Base-by-base conservation (phyloP, 768 basidiomycete genomes). In the Basidioascus undulatus region DNA sequence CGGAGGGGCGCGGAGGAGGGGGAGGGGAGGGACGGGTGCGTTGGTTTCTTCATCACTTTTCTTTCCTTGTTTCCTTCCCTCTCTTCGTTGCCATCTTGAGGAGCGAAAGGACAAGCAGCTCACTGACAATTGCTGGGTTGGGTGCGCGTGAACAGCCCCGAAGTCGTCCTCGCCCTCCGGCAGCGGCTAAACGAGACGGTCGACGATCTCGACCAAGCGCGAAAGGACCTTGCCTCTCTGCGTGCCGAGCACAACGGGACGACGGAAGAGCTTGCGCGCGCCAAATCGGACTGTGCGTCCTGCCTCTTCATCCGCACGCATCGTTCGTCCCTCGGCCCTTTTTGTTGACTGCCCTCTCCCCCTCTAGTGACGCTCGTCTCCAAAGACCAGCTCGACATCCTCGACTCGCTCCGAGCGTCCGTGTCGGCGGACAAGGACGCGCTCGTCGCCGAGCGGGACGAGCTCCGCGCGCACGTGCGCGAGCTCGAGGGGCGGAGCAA, bases 361-460 rank as follows among this genome's bases (percentile, higher is more conserved):
- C 6, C 19, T 3, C 16, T 51, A 89, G 86, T 94, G 52, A 78
- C 71, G 34, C 67, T 96, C 33, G 76, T 94, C 34, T 79, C 84
- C 62, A 83, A 81, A 55, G 84, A 92, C 54, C 83, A 94, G 55
- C 62, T 86, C 18, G 86, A 87, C 39, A 83, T 87, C 43, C 72
- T 96, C 25, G 67, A 74, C 3, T 72, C 72, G 6, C 61, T 92
- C 21, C 74, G 87, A 32, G 81, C 83, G 44, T 83, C 79, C 2
- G 79, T 89, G 32, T 76, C 75, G 53, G 75, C 79, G 54, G 87
- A 94, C 57, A 84, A 84, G 57, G 65, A 66, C 11, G 68, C 62
- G 12, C 65, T 87, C 9, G 78, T 79, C 52, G 62, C 60, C 2
- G 78, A 87, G 41, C 57, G 78, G 27, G 66, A 66, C 21, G 64